Conservation (phyloP, 192 early-diverging fungal species). For the Chytriomyces hyalinus region DNA sequence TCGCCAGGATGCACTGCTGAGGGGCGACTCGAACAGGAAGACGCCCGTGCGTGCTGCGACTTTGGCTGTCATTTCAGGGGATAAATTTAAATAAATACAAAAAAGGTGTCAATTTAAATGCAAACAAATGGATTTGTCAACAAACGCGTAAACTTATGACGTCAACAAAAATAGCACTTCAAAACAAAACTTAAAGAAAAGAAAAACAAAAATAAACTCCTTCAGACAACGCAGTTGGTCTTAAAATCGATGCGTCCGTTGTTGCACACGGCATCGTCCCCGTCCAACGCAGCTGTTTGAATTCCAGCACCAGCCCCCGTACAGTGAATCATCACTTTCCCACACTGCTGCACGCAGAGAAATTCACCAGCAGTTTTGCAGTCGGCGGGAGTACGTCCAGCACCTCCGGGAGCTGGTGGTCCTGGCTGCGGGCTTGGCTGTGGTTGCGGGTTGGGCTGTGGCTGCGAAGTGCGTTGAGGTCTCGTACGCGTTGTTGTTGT, state of each 20-base stretch:
- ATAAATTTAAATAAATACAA: too few species aligned
- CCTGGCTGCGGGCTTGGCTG: neutral
- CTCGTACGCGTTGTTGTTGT: neutral
- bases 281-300: neutral
- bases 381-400: neutral
- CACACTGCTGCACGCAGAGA: constrained; percentile 3
- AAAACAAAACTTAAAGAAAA: too few species aligned
- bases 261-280: too few species aligned
- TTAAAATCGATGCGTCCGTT: too few species aligned
- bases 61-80: too few species aligned
- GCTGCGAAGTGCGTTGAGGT: neutral
- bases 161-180: too few species aligned
- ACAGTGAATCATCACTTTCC: neutral
- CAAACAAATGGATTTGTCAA: too few species aligned
- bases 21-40: neutral
- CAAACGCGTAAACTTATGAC: too few species aligned
- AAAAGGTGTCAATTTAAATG: too few species aligned
- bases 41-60: too few species aligned
- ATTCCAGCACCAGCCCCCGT: neutral
- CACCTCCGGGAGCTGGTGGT: neutral
- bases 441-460: neutral
- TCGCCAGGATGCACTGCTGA: neutral
- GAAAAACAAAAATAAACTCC: too few species aligned
- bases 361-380: neutral
- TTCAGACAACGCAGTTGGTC: too few species aligned